Conservation (phyloP, 1,284 basidiomycete species). For the Apiotrichum brassicae region DNA sequence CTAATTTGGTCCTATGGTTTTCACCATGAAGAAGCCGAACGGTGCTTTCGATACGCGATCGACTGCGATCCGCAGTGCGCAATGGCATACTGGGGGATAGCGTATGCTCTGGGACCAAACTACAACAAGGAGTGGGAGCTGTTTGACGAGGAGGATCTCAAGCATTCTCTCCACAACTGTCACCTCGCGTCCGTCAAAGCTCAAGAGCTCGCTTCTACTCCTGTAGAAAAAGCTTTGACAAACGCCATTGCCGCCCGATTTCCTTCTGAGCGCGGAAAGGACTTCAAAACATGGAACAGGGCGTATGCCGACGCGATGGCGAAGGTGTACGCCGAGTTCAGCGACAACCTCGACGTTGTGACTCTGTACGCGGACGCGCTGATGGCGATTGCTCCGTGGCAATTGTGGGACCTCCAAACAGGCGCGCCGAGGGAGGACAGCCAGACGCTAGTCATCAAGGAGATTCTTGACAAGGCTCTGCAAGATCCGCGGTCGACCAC, state of each 20-base stretch:
- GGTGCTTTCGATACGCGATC: slow-evolving; percentile 32
- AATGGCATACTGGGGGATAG: slow-evolving; percentile 39
- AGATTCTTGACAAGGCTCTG: slow-evolving; percentile 28
- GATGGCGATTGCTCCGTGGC: slow-evolving; percentile 39
- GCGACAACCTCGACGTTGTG: slow-evolving; percentile 30
- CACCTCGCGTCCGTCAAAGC: slow-evolving; percentile 9
- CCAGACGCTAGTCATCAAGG: slow-evolving; percentile 24
- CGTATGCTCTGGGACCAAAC: slow-evolving; percentile 36
- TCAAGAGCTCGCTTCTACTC: neutral
- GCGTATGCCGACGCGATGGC: slow-evolving; percentile 30
- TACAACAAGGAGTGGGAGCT: slow-evolving; percentile 37
- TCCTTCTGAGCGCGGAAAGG: slow-evolving; percentile 5
- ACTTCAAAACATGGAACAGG: slow-evolving; percentile 24
- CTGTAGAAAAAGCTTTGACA: slow-evolving; percentile 10
- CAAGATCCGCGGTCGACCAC: neutral
- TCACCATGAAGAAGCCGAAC: slow-evolving; percentile 34
- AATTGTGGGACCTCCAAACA: slow-evolving; percentile 38
- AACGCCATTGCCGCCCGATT: slow-evolving; percentile 15
- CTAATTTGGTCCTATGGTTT: slow-evolving; percentile 39
- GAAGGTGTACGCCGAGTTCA: slow-evolving; percentile 23
- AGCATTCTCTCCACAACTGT: slow-evolving; percentile 8
- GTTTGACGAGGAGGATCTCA: slow-evolving; percentile 19
- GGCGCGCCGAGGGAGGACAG: slow-evolving; percentile 16
- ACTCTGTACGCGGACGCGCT: slow-evolving; percentile 34
- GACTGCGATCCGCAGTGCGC: slow-evolving; percentile 24